phyloP scores from a whole-genome alignment of 371 early-diverging fungal species.

The Batkoa obscura region DNA sequence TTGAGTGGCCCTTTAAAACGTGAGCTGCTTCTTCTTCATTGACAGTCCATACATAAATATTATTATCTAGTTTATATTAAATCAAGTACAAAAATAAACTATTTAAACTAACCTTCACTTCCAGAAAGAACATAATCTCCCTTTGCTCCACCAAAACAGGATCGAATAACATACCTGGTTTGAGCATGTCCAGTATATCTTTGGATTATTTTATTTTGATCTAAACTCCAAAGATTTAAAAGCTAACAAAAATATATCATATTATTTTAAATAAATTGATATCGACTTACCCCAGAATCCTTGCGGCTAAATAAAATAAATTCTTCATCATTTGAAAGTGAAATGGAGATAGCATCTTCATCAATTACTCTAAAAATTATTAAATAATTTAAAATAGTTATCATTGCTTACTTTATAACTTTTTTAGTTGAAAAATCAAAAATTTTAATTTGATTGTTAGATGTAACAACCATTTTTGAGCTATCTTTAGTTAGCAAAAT shows the following conservation, averaged over 20 bases:
- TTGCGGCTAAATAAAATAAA: too few species aligned
- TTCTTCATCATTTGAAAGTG: background rate
- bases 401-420: conserved; percentile 22
- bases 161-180: conserved; percentile 71
- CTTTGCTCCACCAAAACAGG: conserved; percentile 73
- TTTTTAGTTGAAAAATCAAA: conserved; percentile 41
- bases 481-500: conserved; percentile 58
- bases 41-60: conserved; percentile 80
- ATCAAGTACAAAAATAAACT: too few species aligned
- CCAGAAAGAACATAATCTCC: conserved; percentile 72
- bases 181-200: conserved; percentile 73
- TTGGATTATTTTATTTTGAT: conserved; percentile 34
- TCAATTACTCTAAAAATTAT: too few species aligned
- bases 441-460: conserved; percentile 47
- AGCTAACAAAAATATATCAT: conserved; percentile 16
- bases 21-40: conserved; percentile 54
- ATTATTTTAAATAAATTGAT: background rate
- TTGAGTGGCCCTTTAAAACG: conserved; percentile 59
- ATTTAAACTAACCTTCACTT: conserved; percentile 46
- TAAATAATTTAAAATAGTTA: background rate
- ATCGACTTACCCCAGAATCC: background rate
- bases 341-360: conserved; percentile 8
- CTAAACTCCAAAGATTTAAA: conserved; percentile 80
- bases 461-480: conserved; percentile 43
- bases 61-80: conserved; percentile 25